phyloP scores from a whole-genome alignment of 1,284 basidiomycete genomes.

The Volvariella volvacea region DNA sequence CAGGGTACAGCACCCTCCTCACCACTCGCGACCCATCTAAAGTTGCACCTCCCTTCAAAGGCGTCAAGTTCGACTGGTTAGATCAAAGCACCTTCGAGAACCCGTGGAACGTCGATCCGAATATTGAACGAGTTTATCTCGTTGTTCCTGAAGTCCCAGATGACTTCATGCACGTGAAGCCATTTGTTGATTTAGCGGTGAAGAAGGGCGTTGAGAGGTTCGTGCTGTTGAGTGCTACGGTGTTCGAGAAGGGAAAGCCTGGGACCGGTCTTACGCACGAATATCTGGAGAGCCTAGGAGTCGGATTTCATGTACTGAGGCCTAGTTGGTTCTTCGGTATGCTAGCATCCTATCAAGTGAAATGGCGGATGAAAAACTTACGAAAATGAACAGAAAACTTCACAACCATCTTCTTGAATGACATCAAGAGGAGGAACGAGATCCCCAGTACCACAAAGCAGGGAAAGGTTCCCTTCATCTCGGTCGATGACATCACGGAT shows the following conservation, averaged over 20 bases:
- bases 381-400: constrained; percentile 4
- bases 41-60: constrained; percentile 13
- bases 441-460: constrained; percentile 2
- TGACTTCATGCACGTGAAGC: constrained; percentile 14
- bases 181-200: constrained; percentile 25
- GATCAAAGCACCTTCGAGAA: constrained; percentile 7
- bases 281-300: constrained; percentile 17
- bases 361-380: not conserved
- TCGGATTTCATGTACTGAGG: constrained; percentile 22
- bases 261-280: constrained; percentile 17
- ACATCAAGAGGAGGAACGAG: constrained; percentile 1
- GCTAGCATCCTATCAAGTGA: not conserved
- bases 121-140: constrained; percentile 7
- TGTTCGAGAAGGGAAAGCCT: constrained; percentile 13
- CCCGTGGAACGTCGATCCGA: not conserved
- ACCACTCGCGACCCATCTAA: constrained; percentile 11
- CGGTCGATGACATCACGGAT: constrained; percentile 6
- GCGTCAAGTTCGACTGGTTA: constrained; percentile 10
- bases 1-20: constrained; percentile 11
- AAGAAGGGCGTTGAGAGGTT: constrained; percentile 24
- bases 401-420: not conserved
- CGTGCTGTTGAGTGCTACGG: constrained; percentile 19
- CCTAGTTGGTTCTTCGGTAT: constrained; percentile 27
- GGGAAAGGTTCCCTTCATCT: constrained; percentile 5
- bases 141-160: constrained; percentile 15